Percentiles rank a stretch among this genome's conserved stretches.
Conservation (phyloP, 1,139 yeast species). For the Yamadazyma dendronema region DNA sequence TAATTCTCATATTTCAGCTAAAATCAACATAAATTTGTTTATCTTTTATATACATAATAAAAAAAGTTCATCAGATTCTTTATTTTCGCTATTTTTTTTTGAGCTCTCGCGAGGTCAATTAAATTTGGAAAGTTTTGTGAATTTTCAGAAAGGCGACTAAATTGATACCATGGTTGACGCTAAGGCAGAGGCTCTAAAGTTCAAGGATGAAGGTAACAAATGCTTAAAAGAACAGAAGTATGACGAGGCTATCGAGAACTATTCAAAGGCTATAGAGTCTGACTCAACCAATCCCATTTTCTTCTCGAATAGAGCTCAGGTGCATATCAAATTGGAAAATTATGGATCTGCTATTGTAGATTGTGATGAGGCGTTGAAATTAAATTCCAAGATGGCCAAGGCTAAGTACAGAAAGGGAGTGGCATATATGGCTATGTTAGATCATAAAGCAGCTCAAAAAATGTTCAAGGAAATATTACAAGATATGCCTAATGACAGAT, state of each 20-base stretch:
- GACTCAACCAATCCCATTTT: slow-evolving; percentile 69
- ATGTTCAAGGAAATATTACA: slow-evolving; percentile 68
- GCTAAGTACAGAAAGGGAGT: slow-evolving; percentile 85
- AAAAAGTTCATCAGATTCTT: not conserved
- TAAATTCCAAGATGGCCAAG: slow-evolving; percentile 69
- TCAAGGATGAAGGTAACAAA: slow-evolving; percentile 75
- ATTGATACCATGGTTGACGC: not conserved
- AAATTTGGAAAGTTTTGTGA: not conserved
- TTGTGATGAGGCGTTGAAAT: slow-evolving; percentile 65
- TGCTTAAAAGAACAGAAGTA: slow-evolving; percentile 61
- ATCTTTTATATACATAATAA: not conserved
- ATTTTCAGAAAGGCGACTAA: not conserved
- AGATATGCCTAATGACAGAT: slow-evolving; percentile 65
- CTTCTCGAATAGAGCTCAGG: slow-evolving; percentile 88
- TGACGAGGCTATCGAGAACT: slow-evolving; percentile 65
- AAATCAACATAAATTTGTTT: slow-evolving; percentile 1
- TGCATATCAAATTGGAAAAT: slow-evolving; percentile 78
- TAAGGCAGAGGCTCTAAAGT: slow-evolving; percentile 37
- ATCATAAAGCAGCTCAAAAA: slow-evolving; percentile 69
- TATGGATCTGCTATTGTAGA: slow-evolving; percentile 84
- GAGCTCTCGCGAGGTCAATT: not conserved
- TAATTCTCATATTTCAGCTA: not conserved
- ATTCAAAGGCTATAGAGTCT: slow-evolving; percentile 74
- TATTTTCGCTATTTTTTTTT: not conserved
- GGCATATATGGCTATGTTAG: slow-evolving; percentile 72